These are phyloP conservation scores for Alternaria sp. DNA, from an alignment of 2,329 filamentous ascomycete genomes.

Conservation along the genomic window DNA sequence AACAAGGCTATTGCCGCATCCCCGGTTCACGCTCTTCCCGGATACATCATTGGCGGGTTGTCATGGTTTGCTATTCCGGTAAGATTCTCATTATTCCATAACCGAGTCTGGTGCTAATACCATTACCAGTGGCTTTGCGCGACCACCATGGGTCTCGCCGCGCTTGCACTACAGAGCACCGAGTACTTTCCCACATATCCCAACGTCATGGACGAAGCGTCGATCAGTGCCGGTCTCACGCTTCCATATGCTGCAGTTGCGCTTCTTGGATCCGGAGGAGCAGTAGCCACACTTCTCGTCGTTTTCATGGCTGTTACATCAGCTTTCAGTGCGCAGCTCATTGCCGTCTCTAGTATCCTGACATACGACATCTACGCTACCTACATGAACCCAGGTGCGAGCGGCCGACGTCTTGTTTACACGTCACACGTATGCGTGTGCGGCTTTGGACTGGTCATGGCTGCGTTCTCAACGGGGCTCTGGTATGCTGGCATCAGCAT, in stretches of 20 bases:
- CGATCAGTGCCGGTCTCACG: constrained; percentile 40
- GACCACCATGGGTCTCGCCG: constrained; percentile 57
- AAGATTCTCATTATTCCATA: constrained; percentile 1
- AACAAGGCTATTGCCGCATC: constrained; percentile 91
- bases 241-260: constrained; percentile 45
- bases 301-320: constrained; percentile 60
- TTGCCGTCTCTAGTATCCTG: constrained; percentile 81
- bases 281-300: constrained; percentile 47
- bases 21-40: constrained; percentile 83
- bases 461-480: constrained; percentile 78
- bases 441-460: constrained; percentile 80
- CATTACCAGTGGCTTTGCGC: constrained; percentile 52
- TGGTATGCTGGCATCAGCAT: constrained; percentile 60
- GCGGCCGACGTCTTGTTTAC: constrained; percentile 77
- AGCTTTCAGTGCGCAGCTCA: constrained; percentile 56
- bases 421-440: constrained; percentile 78
- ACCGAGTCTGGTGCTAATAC: not conserved
- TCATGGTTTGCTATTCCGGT: constrained; percentile 58
- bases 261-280: constrained; percentile 43
- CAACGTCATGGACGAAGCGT: constrained; percentile 33
- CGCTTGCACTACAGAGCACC: constrained; percentile 53
- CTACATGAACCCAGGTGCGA: constrained; percentile 80
- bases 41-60: constrained; percentile 57
- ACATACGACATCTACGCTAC: constrained; percentile 88
- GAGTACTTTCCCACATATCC: constrained; percentile 56